Percentiles rank a stretch among this genome's conserved stretches.
Conservation (phyloP, 2,329 filamentous ascomycete genomes). For the Cercospora citrullina region DNA sequence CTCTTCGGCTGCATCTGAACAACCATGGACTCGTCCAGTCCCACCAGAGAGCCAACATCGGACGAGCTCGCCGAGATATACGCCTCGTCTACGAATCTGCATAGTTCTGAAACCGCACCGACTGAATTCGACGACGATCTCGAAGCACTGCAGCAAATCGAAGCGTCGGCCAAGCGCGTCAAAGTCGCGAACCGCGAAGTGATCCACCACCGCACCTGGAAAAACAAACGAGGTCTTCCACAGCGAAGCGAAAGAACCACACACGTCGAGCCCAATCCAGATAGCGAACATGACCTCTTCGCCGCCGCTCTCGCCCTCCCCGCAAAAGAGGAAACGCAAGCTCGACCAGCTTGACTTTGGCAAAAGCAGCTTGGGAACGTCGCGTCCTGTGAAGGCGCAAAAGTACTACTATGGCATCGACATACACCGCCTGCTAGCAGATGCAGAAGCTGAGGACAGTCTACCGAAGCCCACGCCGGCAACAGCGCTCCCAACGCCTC, state of each 20-base stretch:
- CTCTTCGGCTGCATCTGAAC: neutral
- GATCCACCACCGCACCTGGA: slow-evolving; percentile 55
- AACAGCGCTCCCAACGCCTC: slow-evolving; percentile 33
- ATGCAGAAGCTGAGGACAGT: slow-evolving; percentile 62
- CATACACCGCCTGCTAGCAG: slow-evolving; percentile 78
- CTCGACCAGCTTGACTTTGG: slow-evolving; percentile 34
- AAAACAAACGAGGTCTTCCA: slow-evolving; percentile 49
- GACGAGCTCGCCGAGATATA: slow-evolving; percentile 24
- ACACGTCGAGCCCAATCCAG: slow-evolving; percentile 54
- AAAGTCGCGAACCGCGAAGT: slow-evolving; percentile 46
- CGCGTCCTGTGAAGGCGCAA: slow-evolving; percentile 61
- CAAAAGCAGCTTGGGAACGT: slow-evolving; percentile 26
- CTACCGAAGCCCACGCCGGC: slow-evolving; percentile 36
- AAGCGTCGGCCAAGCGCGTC: slow-evolving; percentile 47
- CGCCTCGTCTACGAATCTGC: slow-evolving; percentile 3
- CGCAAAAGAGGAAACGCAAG: slow-evolving; percentile 35
- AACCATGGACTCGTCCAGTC: slow-evolving; percentile 17
- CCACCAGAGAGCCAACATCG: slow-evolving; percentile 19
- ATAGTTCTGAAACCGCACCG: slow-evolving; percentile 16
- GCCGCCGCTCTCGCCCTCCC: slow-evolving; percentile 52
- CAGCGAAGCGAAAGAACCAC: slow-evolving; percentile 44
- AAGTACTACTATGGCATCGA: slow-evolving; percentile 89
- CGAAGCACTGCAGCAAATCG: slow-evolving; percentile 46
- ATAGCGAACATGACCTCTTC: slow-evolving; percentile 63
- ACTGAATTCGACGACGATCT: slow-evolving; percentile 32